Conservation (phyloP, 176 grass and related monocot genomes). For the Avena atlantica region DNA sequence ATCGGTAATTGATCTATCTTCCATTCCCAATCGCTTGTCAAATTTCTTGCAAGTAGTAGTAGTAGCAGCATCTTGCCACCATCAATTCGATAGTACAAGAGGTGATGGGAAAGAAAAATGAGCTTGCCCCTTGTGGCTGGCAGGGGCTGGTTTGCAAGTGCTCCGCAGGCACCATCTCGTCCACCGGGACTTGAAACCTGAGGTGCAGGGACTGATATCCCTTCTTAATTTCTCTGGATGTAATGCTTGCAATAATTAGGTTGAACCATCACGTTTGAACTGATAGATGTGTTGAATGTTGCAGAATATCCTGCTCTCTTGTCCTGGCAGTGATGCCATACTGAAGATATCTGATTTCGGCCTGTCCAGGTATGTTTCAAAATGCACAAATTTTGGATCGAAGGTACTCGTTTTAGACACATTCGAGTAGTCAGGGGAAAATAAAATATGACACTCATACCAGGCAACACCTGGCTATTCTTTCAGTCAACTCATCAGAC, state of each 20-base stretch:
- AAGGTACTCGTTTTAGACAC: background rate
- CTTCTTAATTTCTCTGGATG: background rate
- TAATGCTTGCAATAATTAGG: background rate
- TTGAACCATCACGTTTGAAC: background rate
- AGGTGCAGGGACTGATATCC: conserved; percentile 42
- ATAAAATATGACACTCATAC: background rate
- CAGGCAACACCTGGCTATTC: background rate
- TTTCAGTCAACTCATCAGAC: background rate
- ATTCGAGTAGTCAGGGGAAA: background rate
- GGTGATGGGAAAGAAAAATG: conserved; percentile 17
- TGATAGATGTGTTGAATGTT: background rate
- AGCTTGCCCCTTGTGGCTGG: conserved; percentile 48
- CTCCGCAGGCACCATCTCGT: conserved; percentile 59
- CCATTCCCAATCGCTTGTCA: background rate
- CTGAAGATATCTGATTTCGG: conserved; percentile 79
- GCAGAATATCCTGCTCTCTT: conserved; percentile 67
- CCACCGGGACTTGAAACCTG: conserved; percentile 74
- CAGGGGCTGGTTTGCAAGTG: conserved; percentile 67
- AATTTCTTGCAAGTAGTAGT: background rate
- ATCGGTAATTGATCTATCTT: conserved; percentile 33
- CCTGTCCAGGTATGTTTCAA: conserved; percentile 46
- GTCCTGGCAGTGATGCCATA: background rate
- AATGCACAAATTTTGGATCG: background rate
- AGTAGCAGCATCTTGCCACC: background rate
- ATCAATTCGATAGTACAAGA: background rate